Evolutionary conservation across 805 yeast species (phyloP).

Genomic region (Metschnikowia amazonensis): DNA sequence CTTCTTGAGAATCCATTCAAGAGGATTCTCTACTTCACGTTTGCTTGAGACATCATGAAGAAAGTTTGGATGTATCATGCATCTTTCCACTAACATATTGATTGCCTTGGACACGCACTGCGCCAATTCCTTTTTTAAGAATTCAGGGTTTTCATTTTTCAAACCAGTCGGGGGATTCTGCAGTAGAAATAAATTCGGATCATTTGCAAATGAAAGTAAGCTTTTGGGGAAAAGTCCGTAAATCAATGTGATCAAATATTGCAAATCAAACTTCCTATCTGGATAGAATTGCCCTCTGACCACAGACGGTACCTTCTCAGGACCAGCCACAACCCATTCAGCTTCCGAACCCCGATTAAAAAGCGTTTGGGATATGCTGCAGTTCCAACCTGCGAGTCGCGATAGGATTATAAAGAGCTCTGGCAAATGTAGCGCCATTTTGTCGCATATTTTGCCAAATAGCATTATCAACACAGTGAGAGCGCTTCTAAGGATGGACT

Average conservation of each 20-base stretch:
- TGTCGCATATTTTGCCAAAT: constrained; percentile 42
- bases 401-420: constrained; percentile 44
- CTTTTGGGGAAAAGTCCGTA: constrained; percentile 59
- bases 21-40: constrained; percentile 21
- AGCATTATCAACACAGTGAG: constrained; percentile 30
- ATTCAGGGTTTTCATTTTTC: constrained; percentile 18
- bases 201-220: constrained; percentile 38
- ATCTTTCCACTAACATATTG: constrained; percentile 17
- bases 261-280: constrained; percentile 23
- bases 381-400: constrained; percentile 25
- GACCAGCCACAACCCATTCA: not conserved
- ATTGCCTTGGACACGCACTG: constrained; percentile 17
- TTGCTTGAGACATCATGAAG: constrained; percentile 23
- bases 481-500: constrained; percentile 36
- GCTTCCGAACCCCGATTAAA: not conserved
- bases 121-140: constrained; percentile 36
- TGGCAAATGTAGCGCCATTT: constrained; percentile 31
- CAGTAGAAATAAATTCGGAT: constrained; percentile 37
- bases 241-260: constrained; percentile 43
- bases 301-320: not conserved
- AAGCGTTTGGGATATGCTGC: not conserved
- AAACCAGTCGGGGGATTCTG: constrained; percentile 18
- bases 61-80: constrained; percentile 49
- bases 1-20: constrained; percentile 19
- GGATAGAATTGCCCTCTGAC: constrained; percentile 15